Base-by-base conservation (phyloP, 2,329 filamentous ascomycete species). In the Whalleya microplaca region DNA sequence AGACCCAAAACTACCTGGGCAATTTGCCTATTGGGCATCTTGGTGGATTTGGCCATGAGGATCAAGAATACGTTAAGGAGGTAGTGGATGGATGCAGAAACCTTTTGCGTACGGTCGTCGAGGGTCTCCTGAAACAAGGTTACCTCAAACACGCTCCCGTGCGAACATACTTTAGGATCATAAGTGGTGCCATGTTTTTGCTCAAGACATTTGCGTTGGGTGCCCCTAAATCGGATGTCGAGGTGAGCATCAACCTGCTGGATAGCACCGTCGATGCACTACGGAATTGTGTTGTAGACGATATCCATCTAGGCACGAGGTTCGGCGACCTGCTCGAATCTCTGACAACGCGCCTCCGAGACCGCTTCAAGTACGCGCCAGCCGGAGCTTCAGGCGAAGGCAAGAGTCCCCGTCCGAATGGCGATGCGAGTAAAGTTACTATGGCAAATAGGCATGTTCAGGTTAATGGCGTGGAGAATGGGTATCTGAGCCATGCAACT, bases 321-420 rank as follows among this genome's bases (percentile, higher is more conserved):
- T 95, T 95, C 66, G 90, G 91, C 18, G 90, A 93, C 66, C 82
- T 94, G 46, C 83, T 94, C n/a, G 87, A 92, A 66, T 90, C 88
- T 1, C 76, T 95, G 41, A 92, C 89, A 0, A 87, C 87, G 58
- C 83, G 90, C 21, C 80, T 94, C 60, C 84, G 90, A 51, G 86
- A 87, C 64, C 84, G 89, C 6, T 91, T 95, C 66, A 92, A 85
- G 70, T 90, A 80, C 74, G 88, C 76, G 61, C 83, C 84, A 5
- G 78, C 79, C 3, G 75, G 70, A 18, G 61, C 69, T 20, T 75
- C 76, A 14, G 73, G 70, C 16, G 76, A 76, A 45, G 76, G 72
- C 2, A 75, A 76, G 62, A 80, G 74, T 53, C 76, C 78, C 72
- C 72, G 50, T 58, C 63, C 48, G 58, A 72, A 56, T 64, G 73